phyloP scores from a whole-genome alignment of 768 basidiomycete genomes.

The Dendrothele bispora region DNA sequence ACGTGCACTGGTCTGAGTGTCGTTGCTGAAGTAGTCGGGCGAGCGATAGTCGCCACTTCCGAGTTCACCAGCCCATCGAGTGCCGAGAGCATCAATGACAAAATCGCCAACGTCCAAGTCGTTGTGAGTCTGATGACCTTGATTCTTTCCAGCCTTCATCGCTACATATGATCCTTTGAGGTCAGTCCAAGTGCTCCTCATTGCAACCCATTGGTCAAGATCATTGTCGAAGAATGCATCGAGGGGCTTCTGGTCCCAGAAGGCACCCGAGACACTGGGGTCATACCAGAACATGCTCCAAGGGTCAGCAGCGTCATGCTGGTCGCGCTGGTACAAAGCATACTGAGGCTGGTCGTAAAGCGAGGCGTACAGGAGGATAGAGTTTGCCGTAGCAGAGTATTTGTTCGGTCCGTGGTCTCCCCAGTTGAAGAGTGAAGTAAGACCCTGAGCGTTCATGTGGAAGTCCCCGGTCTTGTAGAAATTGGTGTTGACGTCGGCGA shows the following conservation, averaged over 20 bases:
- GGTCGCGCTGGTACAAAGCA: conserved; percentile 90
- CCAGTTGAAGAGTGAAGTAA: conserved; percentile 83
- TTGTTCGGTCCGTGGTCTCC: conserved; percentile 94
- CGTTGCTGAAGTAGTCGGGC: conserved; percentile 73
- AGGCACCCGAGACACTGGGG: conserved; percentile 78
- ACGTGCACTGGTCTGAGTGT: conserved; percentile 64
- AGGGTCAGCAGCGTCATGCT: conserved; percentile 76
- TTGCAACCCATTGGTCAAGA: conserved; percentile 84
- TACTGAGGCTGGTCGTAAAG: conserved; percentile 72
- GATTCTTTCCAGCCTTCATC: conserved; percentile 81
- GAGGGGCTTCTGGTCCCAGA: conserved; percentile 84
- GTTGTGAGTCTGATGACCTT: conserved; percentile 91
- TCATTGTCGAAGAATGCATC: conserved; percentile 79
- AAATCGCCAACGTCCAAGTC: conserved; percentile 96
- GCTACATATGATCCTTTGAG: conserved; percentile 79
- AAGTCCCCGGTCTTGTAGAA: conserved; percentile 73
- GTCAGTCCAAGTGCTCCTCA: conserved; percentile 93
- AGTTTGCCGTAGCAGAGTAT: conserved; percentile 90
- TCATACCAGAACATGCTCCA: conserved; percentile 95
- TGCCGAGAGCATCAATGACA: conserved; percentile 90
- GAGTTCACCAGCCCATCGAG: conserved; percentile 93
- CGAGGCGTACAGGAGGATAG: conserved; percentile 75
- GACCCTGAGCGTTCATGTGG: conserved; percentile 88
- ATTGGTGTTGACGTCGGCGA: conserved; percentile 68
- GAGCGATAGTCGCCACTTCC: conserved; percentile 85